These are phyloP conservation scores for Ascocoryne sarcoides DNA, from an alignment of 2,329 filamentous ascomycete species.

Conservation along the genomic window DNA sequence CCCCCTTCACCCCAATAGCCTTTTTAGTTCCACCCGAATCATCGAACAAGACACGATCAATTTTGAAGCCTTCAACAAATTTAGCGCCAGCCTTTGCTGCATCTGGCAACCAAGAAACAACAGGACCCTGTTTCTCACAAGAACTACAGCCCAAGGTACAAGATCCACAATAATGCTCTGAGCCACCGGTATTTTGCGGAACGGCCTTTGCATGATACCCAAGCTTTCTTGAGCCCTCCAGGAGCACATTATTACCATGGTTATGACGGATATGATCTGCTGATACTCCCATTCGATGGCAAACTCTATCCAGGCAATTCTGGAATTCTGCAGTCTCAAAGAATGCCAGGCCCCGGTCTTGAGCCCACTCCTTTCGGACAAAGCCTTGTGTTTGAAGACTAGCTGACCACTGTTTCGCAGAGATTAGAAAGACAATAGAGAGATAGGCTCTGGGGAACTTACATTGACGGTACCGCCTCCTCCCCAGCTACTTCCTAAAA, in stretches of 20 bases:
- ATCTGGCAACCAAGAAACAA: slow-evolving; percentile 68
- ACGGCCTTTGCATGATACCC: slow-evolving; percentile 62
- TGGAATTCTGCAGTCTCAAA: slow-evolving; percentile 70
- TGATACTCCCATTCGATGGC: slow-evolving; percentile 67
- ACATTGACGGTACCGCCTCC: slow-evolving; percentile 89
- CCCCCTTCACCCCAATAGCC: slow-evolving; percentile 63
- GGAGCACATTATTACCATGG: slow-evolving; percentile 58
- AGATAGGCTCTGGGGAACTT: too few relatives aligned
- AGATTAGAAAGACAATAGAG: slow-evolving; percentile 52
- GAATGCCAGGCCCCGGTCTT: slow-evolving; percentile 54
- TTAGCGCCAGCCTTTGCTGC: slow-evolving; percentile 67
- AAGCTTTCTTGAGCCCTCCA: slow-evolving; percentile 66
- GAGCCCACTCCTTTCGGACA: slow-evolving; percentile 75
- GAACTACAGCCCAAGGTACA: slow-evolving; percentile 54
- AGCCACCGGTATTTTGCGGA: slow-evolving; percentile 70
- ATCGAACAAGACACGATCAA: slow-evolving; percentile 62
- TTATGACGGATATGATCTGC: slow-evolving; percentile 62
- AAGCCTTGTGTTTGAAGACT: slow-evolving; percentile 59
- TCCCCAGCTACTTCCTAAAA: slow-evolving; percentile 69
- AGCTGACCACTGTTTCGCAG: slow-evolving; percentile 29
- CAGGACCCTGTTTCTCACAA: slow-evolving; percentile 70
- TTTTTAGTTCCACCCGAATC: slow-evolving; percentile 37
- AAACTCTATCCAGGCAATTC: slow-evolving; percentile 70
- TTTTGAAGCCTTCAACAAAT: slow-evolving; percentile 77
- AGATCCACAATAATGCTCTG: slow-evolving; percentile 64